Percentiles rank a stretch among this genome's conserved stretches.
phyloP scores from a whole-genome alignment of 176 grass and related monocot genomes.

The Secale cereale region DNA sequence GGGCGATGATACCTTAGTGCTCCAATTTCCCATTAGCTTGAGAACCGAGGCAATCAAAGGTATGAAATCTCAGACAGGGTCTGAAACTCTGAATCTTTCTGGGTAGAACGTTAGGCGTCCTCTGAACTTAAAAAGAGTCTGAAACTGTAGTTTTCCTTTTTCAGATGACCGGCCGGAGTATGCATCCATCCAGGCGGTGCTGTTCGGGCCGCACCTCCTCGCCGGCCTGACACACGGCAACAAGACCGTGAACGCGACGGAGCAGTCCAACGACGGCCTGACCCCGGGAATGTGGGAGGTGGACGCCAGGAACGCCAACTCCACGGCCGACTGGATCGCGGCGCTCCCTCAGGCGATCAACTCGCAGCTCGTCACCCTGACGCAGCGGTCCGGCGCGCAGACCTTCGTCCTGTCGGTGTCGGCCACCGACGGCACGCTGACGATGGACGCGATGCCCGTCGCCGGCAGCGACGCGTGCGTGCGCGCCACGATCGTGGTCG shows the following conservation, averaged over 20 bases:
- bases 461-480: conserved; percentile 48
- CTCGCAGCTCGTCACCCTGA: conserved; percentile 58
- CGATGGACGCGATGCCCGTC: conserved; percentile 40
- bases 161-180: conserved; percentile 78
- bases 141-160: background rate
- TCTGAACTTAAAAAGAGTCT: background rate
- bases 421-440: conserved; percentile 44
- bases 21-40: conserved; percentile 56
- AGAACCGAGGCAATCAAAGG: conserved; percentile 77
- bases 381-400: conserved; percentile 29
- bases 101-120: background rate
- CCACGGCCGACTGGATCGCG: conserved; percentile 51
- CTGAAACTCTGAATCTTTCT: background rate
- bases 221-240: conserved; percentile 66
- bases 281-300: conserved; percentile 62
- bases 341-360: conserved; percentile 43
- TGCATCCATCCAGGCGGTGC: conserved; percentile 58
- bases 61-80: background rate
- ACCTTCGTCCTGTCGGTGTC: conserved; percentile 53
- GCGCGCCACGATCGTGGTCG: conserved; percentile 47
- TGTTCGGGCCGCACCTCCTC: conserved; percentile 76
- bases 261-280: conserved; percentile 49
- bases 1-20: conserved; percentile 49
- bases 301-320: conserved; percentile 27
- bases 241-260: conserved; percentile 34